Evolutionary conservation across 495 filamentous ascomycete species (phyloP), one percentile per base, ranked within the genome.

Genomic region (Immersiella caudata): DNA sequence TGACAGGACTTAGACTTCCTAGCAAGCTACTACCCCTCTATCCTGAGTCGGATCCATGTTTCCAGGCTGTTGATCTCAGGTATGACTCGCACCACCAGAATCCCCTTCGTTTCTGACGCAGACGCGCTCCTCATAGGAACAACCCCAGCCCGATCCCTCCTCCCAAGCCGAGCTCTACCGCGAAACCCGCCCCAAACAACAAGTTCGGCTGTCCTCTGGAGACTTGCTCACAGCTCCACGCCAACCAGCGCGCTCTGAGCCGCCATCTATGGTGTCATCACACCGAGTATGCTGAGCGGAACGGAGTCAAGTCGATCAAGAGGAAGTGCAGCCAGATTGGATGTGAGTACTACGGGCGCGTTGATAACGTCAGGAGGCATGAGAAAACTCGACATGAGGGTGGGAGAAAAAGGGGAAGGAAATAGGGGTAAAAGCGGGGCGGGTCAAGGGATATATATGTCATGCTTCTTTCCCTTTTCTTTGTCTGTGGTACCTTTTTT

Each of bases 281-380:
- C 22, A 9, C 51, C 2, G 51, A 55, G n/a, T 55, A 55, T 14
- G 51, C 51, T 1, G 51, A 55, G 20, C 6, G 24, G 3, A 55
- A 21, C n/a, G 51, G 51, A 7, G 51, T 55, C 51, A 20, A 12
- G 20, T 55, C 51, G 51, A 22, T 55, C 51, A 55, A 55, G 2
- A 25, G 51, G 51, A 55, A 55, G n/a, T 55, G 51, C 24, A 55
- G 18, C 22, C n/a, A 12, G 51, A 8, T 8, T 33, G 29, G 29
- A 8, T 55, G 51, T 22, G 20, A 21, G 14, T 55, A 55, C 14
- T 21, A 22, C 12, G 51, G 11, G n/a, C 51, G 51, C 51, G 51
- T 55, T 7, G 51, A 55, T 14, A 55, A 55, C 22, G 51, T 55
- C 11, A 11, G n/a, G 51, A 55, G 51, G 51, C 51, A 55, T 22